Evolutionary conservation across 2,329 filamentous ascomycete species (phyloP), one percentile per base, ranked within the genome.

Genomic region (Acarospora socialis): DNA sequence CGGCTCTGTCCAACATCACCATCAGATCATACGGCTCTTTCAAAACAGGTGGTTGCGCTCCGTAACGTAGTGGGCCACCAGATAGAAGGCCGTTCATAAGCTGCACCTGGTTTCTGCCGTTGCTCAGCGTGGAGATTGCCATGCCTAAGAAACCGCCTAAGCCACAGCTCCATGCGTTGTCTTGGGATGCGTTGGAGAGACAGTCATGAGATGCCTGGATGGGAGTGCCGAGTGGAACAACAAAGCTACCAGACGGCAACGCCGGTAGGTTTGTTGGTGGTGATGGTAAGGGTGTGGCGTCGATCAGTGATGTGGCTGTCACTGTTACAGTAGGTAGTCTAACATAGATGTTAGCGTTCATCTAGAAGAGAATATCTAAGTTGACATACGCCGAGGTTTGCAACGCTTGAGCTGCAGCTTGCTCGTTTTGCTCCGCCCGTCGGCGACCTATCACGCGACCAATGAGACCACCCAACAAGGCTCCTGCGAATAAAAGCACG

Each of bases 1-100:
- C 65, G 37, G 70, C 65, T 21, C 64, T 60, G 48, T 80, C 75
- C 21, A 57, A 53, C 24, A 73, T 70, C 19, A 74, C 58, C 14
- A 59, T 54, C 37, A 79, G 50, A 2, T 57, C 49, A 39, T 68
- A 59, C 6, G 44, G 48, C 22, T 48, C 37, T 9, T 47, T 44
- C 27, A 70, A 55, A 18, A 60, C 48, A 1, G 72, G 72, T n/a
- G 65, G 56, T 46, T 79, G 74, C 3, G 71, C 60, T 9, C 75
- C 75, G 45, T 78, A 79, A 15, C 28, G 35, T n/a, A 46, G 45
- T 4, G 39, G 37, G 24, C 42, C 33, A 19, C 51, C 41, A 3
- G 46, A 48, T 12, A 46, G 45, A 8, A 25, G 32, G 18, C 37
- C 14, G 10, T 42, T 39, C 5, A 28, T 35, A 5, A 12, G 24